Evolutionary conservation across 2,329 filamentous ascomycete genomes (phyloP).

Genomic region (Xylaria polymorpha): DNA sequence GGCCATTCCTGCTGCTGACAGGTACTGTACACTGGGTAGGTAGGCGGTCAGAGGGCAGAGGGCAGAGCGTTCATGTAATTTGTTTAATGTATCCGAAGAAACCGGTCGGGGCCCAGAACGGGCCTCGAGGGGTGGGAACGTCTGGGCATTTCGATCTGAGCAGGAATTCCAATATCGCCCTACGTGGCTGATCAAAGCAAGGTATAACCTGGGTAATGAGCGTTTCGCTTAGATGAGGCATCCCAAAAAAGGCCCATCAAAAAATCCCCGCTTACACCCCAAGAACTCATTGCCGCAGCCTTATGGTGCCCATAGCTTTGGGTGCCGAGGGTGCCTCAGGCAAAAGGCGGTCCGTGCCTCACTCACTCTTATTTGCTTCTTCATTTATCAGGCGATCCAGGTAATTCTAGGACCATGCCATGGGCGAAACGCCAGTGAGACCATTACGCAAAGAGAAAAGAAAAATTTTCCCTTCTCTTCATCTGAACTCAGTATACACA

Average conservation of each 20-base stretch:
- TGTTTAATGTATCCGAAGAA: slow-evolving; percentile 27
- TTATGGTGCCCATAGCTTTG: slow-evolving; percentile 32
- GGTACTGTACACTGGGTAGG: too few relatives aligned
- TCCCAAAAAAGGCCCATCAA: slow-evolving; percentile 28
- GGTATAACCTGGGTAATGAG: slow-evolving; percentile 29
- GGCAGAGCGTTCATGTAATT: slow-evolving; percentile 13
- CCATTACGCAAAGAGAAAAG: slow-evolving; percentile 2
- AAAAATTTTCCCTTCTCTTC: slow-evolving; percentile 27
- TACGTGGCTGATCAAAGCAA: slow-evolving; percentile 42
- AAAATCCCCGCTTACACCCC: slow-evolving; percentile 40
- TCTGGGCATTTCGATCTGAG: slow-evolving; percentile 22
- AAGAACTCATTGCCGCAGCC: slow-evolving; percentile 25
- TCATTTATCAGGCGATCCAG: slow-evolving; percentile 31
- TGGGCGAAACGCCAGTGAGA: slow-evolving; percentile 30
- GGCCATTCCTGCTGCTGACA: slow-evolving; percentile 8
- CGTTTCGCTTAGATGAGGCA: slow-evolving; percentile 38
- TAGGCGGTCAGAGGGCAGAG: slow-evolving; percentile 1
- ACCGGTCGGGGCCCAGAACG: slow-evolving; percentile 31
- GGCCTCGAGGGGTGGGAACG: slow-evolving; percentile 19
- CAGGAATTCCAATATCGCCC: slow-evolving; percentile 26
- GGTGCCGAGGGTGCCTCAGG: slow-evolving; percentile 13
- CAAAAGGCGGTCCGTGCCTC: slow-evolving; percentile 11
- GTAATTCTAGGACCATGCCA: slow-evolving; percentile 22
- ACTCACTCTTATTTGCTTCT: not conserved
- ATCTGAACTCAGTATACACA: slow-evolving; percentile 4